A percentile compares a stretch with the other conserved stretches of the same genome.
Evolutionary conservation across 1,139 yeast species (phyloP).

Genomic region (Yamadazyma conglobata): DNA sequence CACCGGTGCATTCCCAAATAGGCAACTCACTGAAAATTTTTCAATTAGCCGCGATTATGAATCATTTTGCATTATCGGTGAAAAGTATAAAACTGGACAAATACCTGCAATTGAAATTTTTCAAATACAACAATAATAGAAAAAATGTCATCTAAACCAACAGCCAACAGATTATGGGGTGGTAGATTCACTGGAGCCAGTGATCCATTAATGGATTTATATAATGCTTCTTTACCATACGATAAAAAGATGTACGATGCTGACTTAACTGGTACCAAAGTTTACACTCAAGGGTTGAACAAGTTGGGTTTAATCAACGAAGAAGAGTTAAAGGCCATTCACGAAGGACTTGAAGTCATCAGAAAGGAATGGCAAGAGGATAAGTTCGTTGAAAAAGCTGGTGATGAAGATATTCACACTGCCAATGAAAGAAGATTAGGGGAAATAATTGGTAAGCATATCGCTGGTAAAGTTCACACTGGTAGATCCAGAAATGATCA

Average conservation of each 20-base stretch:
- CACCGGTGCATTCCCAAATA: too few species aligned
- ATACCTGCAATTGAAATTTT: neutral
- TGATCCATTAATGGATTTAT: slow-evolving; percentile 95
- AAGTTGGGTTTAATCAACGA: slow-evolving; percentile 70
- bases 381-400: slow-evolving; percentile 75
- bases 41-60: slow-evolving; percentile 34
- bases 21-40: slow-evolving; percentile 17
- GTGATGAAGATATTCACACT: slow-evolving; percentile 97
- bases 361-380: slow-evolving; percentile 78
- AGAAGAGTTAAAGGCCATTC: slow-evolving; percentile 75
- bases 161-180: slow-evolving; percentile 85
- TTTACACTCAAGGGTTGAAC: slow-evolving; percentile 82
- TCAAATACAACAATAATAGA: too few species aligned
- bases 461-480: slow-evolving; percentile 97
- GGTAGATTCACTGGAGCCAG: slow-evolving; percentile 97
- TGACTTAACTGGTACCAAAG: slow-evolving; percentile 90
- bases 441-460: slow-evolving; percentile 86
- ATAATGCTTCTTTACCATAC: slow-evolving; percentile 94
- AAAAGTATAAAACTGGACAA: slow-evolving; percentile 1
- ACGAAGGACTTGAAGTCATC: slow-evolving; percentile 70
- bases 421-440: slow-evolving; percentile 98
- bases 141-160: slow-evolving; percentile 35
- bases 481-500: slow-evolving; percentile 98
- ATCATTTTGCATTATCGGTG: too few species aligned
- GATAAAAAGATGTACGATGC: slow-evolving; percentile 94